Evolutionary conservation across 2,329 filamentous ascomycete genomes (phyloP).

Genomic region (Aspergillus versicolor): DNA sequence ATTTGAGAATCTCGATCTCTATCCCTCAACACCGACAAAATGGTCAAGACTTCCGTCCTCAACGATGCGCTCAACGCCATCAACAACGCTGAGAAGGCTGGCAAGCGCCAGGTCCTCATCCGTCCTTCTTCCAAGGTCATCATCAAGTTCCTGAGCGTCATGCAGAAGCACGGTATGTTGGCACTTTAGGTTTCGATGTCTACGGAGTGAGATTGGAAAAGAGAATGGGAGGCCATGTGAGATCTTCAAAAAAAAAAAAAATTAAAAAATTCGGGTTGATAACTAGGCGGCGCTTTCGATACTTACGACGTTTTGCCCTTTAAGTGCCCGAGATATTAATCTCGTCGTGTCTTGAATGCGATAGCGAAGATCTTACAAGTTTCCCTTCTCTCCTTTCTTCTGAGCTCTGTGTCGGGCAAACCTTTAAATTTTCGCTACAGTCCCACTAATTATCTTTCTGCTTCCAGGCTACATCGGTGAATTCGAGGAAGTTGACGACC

Average conservation of each 20-base stretch:
- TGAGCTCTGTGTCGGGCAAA: slow-evolving; percentile 65
- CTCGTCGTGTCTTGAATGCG: slow-evolving; percentile 35
- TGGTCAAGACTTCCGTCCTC: slow-evolving; percentile 99
- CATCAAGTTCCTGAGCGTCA: slow-evolving; percentile 97
- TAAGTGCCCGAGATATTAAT: slow-evolving; percentile 99
- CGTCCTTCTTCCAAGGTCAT: slow-evolving; percentile 99
- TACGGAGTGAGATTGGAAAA: neutral
- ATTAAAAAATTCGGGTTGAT: slow-evolving; percentile 88
- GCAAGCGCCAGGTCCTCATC: slow-evolving; percentile 99
- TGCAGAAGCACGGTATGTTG: slow-evolving; percentile 96
- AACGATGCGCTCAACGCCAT: slow-evolving; percentile 99
- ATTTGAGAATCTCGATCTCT: slow-evolving; percentile 52
- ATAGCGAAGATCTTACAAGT: slow-evolving; percentile 94
- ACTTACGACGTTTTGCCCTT: slow-evolving; percentile 92
- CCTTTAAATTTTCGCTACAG: slow-evolving; percentile 96
- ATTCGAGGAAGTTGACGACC: slow-evolving; percentile 99
- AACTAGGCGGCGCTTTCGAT: slow-evolving; percentile 97
- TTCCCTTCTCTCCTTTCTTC: slow-evolving; percentile 47
- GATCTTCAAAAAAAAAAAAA: slow-evolving; percentile 29
- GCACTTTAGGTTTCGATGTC: slow-evolving; percentile 7
- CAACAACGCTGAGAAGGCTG: slow-evolving; percentile 99
- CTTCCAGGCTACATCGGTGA: slow-evolving; percentile 91
- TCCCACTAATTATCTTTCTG: slow-evolving; percentile 50
- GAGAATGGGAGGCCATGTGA: neutral
- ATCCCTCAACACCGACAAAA: slow-evolving; percentile 65